These are phyloP conservation scores for Astrephomene gubernaculifera DNA, from an alignment of 139 green algal species.

Conservation along the genomic window DNA sequence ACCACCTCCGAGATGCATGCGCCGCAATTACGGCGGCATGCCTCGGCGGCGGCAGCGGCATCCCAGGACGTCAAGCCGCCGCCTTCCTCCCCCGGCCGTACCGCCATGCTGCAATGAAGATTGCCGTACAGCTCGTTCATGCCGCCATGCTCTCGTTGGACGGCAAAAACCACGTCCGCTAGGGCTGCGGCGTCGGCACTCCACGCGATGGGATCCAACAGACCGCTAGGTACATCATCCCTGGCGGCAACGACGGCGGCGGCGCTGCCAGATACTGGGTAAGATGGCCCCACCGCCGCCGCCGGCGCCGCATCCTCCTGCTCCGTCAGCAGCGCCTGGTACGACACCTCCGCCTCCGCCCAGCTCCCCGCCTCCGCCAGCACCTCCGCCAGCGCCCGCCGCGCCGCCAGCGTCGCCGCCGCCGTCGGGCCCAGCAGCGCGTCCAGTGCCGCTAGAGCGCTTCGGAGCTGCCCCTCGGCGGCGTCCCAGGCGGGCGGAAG, in stretches of 20 bases:
- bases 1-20: conserved; percentile 20
- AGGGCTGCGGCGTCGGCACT: neutral
- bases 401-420: conserved; percentile 1
- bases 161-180: conserved; percentile 6
- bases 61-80: neutral
- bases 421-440: neutral
- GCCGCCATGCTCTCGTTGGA: conserved; percentile 13
- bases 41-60: neutral
- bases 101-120: neutral
- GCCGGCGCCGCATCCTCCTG: conserved; percentile 11
- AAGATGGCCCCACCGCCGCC: neutral
- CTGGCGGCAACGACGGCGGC: neutral
- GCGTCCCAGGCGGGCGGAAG: too few relatives aligned
- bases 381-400: neutral
- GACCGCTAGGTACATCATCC: neutral
- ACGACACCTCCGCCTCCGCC: conserved; percentile 31
- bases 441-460: neutral
- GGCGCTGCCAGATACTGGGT: neutral
- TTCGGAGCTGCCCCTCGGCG: neutral
- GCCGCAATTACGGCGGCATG: conserved; percentile 2
- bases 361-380: neutral
- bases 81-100: neutral
- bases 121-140: conserved; percentile 17
- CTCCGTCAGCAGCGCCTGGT: conserved; percentile 22
- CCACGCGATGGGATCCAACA: neutral